Evolutionary conservation across 75 land plant species (phyloP).

Genomic region (Cunninghamia lanceolata): DNA sequence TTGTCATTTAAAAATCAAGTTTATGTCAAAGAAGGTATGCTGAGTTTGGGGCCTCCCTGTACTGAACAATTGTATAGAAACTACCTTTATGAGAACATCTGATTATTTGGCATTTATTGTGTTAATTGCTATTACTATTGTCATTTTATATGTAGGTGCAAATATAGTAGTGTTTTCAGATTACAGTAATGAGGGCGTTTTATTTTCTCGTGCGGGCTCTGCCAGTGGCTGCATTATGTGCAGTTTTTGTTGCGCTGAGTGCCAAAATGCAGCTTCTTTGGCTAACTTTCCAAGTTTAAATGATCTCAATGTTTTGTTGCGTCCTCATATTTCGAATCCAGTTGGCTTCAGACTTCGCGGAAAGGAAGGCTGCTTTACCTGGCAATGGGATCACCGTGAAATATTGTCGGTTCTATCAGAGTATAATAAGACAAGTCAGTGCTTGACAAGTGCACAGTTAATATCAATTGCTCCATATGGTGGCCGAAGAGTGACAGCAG

Average conservation of each 20-base stretch:
- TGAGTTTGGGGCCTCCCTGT: too few relatives aligned
- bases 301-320: constrained; percentile 75
- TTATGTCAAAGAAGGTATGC: too few relatives aligned
- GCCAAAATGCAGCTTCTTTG: background rate
- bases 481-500: too few relatives aligned
- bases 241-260: background rate
- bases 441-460: constrained; percentile 85
- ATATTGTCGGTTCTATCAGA: constrained; percentile 77
- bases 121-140: too few relatives aligned
- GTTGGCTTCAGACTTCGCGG: constrained; percentile 86
- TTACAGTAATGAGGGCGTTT: background rate
- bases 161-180: background rate
- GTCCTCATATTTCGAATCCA: constrained; percentile 73
- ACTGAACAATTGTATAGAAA: too few relatives aligned
- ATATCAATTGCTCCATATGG: too few relatives aligned
- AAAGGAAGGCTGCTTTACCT: constrained; percentile 85
- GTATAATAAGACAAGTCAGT: constrained; percentile 59
- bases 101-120: too few relatives aligned
- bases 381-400: constrained; percentile 99
- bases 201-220: background rate
- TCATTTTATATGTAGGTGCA: too few relatives aligned
- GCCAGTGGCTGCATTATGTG: background rate
- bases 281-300: constrained; percentile 74
- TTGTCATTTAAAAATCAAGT: too few relatives aligned
- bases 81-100: too few relatives aligned